These are phyloP conservation scores for Kodamaea arcana DNA, from an alignment of 1,139 yeast genomes.

Conservation along the genomic window DNA sequence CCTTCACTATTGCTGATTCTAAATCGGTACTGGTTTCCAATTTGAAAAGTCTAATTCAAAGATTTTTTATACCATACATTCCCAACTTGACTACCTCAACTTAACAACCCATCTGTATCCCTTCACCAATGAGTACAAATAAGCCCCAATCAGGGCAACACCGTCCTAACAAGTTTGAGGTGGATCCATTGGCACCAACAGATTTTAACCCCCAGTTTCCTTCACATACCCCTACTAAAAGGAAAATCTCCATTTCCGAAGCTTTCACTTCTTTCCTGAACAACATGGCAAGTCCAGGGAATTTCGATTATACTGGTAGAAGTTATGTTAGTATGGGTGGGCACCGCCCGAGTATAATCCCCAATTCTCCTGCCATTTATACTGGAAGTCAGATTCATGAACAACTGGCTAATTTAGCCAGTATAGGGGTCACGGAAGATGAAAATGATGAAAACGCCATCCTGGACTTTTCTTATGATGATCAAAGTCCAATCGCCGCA, in stretches of 20 bases:
- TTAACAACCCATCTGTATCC: no score
- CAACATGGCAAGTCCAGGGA: constrained; percentile 18
- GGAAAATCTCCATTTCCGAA: constrained; percentile 25
- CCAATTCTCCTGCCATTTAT: constrained; percentile 38
- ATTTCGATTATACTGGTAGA: constrained; percentile 43
- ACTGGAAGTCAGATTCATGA: constrained; percentile 54
- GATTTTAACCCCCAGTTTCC: constrained; percentile 1
- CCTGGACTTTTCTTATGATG: constrained; percentile 1
- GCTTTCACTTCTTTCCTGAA: constrained; percentile 22
- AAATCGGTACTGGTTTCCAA: no score
- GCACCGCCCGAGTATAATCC: constrained; percentile 17
- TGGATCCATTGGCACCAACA: neutral
- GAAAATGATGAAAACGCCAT: constrained; percentile 15
- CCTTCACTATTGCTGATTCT: no score
- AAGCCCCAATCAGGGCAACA: neutral
- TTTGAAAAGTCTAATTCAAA: no score
- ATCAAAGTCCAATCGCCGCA: neutral
- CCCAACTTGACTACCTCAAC: no score
- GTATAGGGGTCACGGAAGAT: constrained; percentile 53
- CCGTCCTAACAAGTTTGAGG: neutral
- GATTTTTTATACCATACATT: no score
- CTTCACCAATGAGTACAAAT: constrained; percentile 1
- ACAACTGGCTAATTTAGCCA: constrained; percentile 61
- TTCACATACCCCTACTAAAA: constrained; percentile 3
- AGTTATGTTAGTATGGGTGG: constrained; percentile 35